Evolutionary conservation across 2,329 filamentous ascomycete genomes (phyloP), one percentile per base, ranked within the genome.

Genomic region (Xylariaceae sp.): DNA sequence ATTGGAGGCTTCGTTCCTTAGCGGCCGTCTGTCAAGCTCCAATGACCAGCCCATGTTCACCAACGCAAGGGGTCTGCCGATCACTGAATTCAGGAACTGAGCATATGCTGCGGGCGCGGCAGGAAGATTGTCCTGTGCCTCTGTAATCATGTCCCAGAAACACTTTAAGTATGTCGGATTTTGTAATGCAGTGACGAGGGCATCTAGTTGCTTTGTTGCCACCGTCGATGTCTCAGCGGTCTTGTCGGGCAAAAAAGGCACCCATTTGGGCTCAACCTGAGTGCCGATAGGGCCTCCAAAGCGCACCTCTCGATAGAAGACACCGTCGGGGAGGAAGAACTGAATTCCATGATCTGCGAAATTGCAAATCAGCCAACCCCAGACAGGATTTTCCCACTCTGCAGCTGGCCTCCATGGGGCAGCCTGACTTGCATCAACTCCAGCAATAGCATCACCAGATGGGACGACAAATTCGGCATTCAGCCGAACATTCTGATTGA

Each of bases 321-420:
- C 69, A 12, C 74, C 74, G 31, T 73, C 69, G 0, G 56, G 53
- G 0, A 67, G 51, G 59, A 75, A 76, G 3, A 77, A n/a, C 59
- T 77, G 74, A 2, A 76, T 55, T 1, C 68, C 72, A 5, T 62
- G 59, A 55, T 77, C 66, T 31, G 63, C 65, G 45, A 71, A 76
- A 60, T 77, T 76, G 36, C 66, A 56, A 2, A 76, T 59, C 5
- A 75, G 40, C 72, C 72, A 75, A 28, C 71, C 71, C 67, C 68
- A 75, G 18, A 75, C 69, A 1, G 73, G 73, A 6, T 65, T 66
- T 19, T 75, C 72, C 68, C 68, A 74, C 28, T 74, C 70, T 0
- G 56, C 54, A 31, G 48, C 41, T 1, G 61, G 56, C 2, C 53
- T 59, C 63, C 62, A 65, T 16, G 38, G 40, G 10, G 53, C 41